These are phyloP conservation scores for Psilocybe cyanescens DNA, from an alignment of 768 basidiomycete genomes.

Conservation along the genomic window DNA sequence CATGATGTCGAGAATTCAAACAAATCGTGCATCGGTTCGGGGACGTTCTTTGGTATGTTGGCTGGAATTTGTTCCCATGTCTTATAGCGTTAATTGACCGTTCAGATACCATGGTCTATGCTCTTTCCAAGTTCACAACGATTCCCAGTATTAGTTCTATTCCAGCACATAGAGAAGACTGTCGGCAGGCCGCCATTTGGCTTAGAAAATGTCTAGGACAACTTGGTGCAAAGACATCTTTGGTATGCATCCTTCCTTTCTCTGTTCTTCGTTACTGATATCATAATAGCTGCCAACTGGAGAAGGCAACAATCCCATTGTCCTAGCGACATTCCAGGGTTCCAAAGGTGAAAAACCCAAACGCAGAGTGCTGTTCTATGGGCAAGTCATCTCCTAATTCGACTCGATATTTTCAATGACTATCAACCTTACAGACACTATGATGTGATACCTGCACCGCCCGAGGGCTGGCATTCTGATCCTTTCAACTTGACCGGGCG, in stretches of 20 bases:
- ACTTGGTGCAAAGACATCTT: conserved; percentile 80
- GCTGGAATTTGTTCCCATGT: neutral
- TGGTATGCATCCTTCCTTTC: conserved; percentile 50
- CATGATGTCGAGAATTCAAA: conserved; percentile 14
- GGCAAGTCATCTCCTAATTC: conserved; percentile 44
- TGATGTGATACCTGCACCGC: conserved; percentile 88
- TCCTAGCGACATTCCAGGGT: conserved; percentile 86
- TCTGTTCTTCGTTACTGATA: neutral
- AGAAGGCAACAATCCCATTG: conserved; percentile 82
- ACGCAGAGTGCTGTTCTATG: conserved; percentile 89
- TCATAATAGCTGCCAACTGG: conserved; percentile 68
- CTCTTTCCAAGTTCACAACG: conserved; percentile 83
- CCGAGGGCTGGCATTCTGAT: conserved; percentile 77
- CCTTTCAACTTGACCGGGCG: conserved; percentile 83
- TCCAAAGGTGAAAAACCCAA: conserved; percentile 59
- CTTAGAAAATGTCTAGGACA: conserved; percentile 86
- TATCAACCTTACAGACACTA: conserved; percentile 72
- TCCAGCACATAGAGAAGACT: conserved; percentile 76
- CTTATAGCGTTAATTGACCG: neutral
- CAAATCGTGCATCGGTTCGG: conserved; percentile 25
- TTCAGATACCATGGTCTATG: conserved; percentile 76
- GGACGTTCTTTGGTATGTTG: conserved; percentile 27
- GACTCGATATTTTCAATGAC: neutral
- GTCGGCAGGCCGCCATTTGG: conserved; percentile 93
- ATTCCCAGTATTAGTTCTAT: conserved; percentile 84